Percentiles rank a stretch among this genome's conserved stretches.
These are phyloP conservation scores for Ichthyophonus hoferi DNA, from an alignment of 208 protist genomes.

Conservation along the genomic window DNA sequence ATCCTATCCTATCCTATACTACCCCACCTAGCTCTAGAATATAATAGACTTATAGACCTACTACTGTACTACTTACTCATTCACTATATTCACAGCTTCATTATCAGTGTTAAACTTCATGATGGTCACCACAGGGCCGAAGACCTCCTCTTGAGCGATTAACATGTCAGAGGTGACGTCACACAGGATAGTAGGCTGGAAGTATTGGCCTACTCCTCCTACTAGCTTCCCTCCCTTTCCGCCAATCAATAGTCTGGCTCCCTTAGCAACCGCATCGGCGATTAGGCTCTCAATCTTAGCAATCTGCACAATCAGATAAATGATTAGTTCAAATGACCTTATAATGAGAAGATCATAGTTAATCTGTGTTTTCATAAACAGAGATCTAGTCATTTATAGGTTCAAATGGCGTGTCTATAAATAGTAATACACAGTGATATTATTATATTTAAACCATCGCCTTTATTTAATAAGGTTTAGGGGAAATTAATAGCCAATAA, in stretches of 20 bases:
- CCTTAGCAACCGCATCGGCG: slow-evolving; percentile 74
- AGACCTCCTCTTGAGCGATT: slow-evolving; percentile 84
- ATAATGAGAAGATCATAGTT: too few species aligned
- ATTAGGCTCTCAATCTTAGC: slow-evolving; percentile 80
- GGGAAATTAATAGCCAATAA: too few species aligned
- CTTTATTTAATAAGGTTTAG: too few species aligned
- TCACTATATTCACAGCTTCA: slow-evolving; percentile 48
- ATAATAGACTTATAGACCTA: too few species aligned
- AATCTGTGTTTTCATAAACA: too few species aligned
- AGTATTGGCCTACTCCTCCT: slow-evolving; percentile 57
- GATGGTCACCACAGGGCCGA: slow-evolving; percentile 82
- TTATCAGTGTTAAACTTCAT: slow-evolving; percentile 75
- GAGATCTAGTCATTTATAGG: too few species aligned
- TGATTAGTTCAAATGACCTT: neutral
- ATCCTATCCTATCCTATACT: too few species aligned
- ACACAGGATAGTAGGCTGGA: slow-evolving; percentile 74
- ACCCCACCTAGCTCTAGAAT: too few species aligned
- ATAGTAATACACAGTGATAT: too few species aligned
- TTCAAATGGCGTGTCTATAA: too few species aligned
- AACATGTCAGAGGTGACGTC: slow-evolving; percentile 72
- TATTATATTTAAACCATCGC: too few species aligned
- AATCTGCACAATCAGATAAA: slow-evolving; percentile 55
- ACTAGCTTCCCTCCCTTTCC: slow-evolving; percentile 42
- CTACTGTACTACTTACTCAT: too few species aligned
- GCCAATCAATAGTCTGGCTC: slow-evolving; percentile 76